phyloP scores from a whole-genome alignment of 352 stramenopile species.

The Phytophthora fragariaefolia region DNA sequence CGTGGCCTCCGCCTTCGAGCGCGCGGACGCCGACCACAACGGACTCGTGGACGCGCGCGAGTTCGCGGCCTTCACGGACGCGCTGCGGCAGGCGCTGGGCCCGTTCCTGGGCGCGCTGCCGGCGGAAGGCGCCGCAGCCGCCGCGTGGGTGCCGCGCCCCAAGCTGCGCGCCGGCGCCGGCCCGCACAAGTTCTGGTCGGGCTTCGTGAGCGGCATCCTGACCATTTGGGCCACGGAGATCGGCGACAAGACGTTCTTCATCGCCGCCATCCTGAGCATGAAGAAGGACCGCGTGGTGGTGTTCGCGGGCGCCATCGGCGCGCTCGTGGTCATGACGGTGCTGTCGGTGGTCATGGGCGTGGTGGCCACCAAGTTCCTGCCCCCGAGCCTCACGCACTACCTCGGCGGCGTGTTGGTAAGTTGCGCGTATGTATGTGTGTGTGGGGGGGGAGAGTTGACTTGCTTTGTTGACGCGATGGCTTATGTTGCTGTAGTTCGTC shows the following conservation, averaged over 20 bases:
- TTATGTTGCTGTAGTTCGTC: conserved; percentile 88
- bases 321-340: conserved; percentile 97
- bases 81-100: conserved; percentile 57
- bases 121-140: conserved; percentile 21
- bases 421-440: conserved; percentile 7
- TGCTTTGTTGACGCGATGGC: conserved; percentile 2
- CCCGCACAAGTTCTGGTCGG: conserved; percentile 87
- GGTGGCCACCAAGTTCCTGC: conserved; percentile 95
- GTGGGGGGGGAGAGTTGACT: neutral
- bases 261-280: conserved; percentile 97
- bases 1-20: conserved; percentile 56
- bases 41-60: conserved; percentile 66
- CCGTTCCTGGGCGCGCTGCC: conserved; percentile 52
- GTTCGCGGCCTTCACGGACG: conserved; percentile 67
- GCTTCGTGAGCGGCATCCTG: conserved; percentile 89
- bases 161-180: conserved; percentile 45
- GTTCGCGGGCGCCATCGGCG: conserved; percentile 95
- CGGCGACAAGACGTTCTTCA: conserved; percentile 99
- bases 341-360: conserved; percentile 97
- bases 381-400: conserved; percentile 95
- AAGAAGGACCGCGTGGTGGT: conserved; percentile 96
- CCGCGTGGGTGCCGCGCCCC: conserved; percentile 19
- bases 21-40: conserved; percentile 77
- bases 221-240: conserved; percentile 99
- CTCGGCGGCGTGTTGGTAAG: conserved; percentile 89